Evolutionary conservation across 495 filamentous ascomycete species (phyloP).

Genomic region (Tuber melanosporum): DNA sequence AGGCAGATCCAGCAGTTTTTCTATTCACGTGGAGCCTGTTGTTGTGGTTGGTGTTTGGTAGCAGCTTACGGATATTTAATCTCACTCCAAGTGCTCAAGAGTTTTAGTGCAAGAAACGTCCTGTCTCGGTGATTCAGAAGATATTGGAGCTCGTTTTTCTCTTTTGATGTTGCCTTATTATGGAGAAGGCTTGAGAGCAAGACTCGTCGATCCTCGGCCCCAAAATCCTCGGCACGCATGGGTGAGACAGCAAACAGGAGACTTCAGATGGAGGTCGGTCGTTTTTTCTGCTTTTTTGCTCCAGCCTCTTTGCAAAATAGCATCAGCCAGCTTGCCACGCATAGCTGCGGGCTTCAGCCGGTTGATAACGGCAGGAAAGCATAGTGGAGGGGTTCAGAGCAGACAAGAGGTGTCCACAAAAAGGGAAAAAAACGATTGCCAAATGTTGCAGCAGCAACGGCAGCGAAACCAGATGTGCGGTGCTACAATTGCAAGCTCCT

Average conservation of each 20-base stretch:
- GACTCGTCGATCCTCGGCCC: background rate
- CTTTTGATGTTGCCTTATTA: constrained; percentile 19
- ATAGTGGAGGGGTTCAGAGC: constrained; percentile 8
- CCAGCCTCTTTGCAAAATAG: constrained; percentile 12
- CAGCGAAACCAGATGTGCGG: constrained; percentile 22
- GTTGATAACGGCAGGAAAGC: constrained; percentile 23
- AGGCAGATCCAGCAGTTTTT: background rate
- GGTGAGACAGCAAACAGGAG: background rate
- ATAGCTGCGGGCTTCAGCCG: constrained; percentile 20
- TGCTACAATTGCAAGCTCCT: constrained; percentile 32
- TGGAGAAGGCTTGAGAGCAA: constrained; percentile 10
- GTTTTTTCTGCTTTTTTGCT: background rate
- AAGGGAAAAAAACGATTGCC: constrained; percentile 30
- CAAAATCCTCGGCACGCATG: background rate
- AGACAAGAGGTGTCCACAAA: constrained; percentile 16
- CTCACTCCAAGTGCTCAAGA: background rate
- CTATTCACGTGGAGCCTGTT: background rate
- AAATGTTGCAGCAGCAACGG: constrained; percentile 31
- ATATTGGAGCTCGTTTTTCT: constrained; percentile 6
- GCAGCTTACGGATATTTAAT: background rate
- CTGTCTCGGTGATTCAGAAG: background rate
- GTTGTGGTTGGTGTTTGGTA: background rate
- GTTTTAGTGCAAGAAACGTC: background rate
- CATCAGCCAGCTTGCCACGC: constrained; percentile 18
- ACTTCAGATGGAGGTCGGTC: background rate